Percentiles rank a stretch among this genome's conserved stretches.
Evolutionary conservation across 2,329 filamentous ascomycete genomes (phyloP).

Genomic region (Trichoderma cornu-damae): DNA sequence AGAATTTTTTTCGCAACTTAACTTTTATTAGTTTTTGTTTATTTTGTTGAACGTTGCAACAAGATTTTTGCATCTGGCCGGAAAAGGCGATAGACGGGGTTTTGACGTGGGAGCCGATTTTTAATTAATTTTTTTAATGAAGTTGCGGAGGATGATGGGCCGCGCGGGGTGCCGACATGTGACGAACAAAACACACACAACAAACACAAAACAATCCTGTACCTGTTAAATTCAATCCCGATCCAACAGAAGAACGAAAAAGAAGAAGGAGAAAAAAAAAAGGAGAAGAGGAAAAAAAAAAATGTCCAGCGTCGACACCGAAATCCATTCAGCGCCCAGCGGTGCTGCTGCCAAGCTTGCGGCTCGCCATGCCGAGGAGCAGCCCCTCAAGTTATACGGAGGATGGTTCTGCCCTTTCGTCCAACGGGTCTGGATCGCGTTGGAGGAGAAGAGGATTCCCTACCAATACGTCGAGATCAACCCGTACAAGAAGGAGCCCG

Average conservation of each 20-base stretch:
- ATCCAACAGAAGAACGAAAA: background rate
- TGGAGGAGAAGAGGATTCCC: slow-evolving; percentile 66
- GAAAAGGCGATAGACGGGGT: too few relatives aligned
- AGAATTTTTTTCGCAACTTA: too few relatives aligned
- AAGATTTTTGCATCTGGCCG: too few relatives aligned
- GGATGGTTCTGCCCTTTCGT: slow-evolving; percentile 71
- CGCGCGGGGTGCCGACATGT: too few relatives aligned
- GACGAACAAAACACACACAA: too few relatives aligned
- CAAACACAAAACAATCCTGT: too few relatives aligned
- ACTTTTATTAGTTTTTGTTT: too few relatives aligned
- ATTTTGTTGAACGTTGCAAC: too few relatives aligned
- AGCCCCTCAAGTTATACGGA: slow-evolving; percentile 61
- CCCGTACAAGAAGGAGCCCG: slow-evolving; percentile 66
- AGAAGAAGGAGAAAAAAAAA: background rate
- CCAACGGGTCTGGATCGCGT: slow-evolving; percentile 66
- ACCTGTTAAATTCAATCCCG: too few relatives aligned
- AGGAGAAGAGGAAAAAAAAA: background rate
- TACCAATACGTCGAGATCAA: slow-evolving; percentile 77
- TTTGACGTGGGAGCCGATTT: too few relatives aligned
- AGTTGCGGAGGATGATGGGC: too few relatives aligned
- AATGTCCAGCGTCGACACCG: slow-evolving; percentile 47
- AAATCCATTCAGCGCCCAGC: slow-evolving; percentile 42
- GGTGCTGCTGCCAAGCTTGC: slow-evolving; percentile 47
- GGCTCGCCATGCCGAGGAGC: slow-evolving; percentile 40
- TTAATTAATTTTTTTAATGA: too few relatives aligned